Evolutionary conservation across 345 rosid genomes (phyloP), one percentile per base, ranked within the genome.

Genomic region (Aethionema arabicum): DNA sequence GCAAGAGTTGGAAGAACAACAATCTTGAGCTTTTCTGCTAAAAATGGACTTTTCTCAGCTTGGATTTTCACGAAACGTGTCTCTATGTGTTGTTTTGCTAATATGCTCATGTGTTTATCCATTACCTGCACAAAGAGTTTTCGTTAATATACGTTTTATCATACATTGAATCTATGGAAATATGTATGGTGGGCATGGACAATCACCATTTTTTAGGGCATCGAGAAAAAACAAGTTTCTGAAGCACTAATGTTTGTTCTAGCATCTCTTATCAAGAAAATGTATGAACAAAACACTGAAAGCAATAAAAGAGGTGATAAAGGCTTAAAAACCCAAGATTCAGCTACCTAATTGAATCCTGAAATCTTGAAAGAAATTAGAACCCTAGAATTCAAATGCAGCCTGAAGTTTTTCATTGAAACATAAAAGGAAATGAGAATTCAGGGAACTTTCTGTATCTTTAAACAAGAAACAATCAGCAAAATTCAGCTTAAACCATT

Each of bases 31-130:
- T 73, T 86, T 76, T 95, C 99, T 4, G 99, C 85, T 72, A 95
- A 79, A 49, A 90, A 95, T 4, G 98, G 98, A 74, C 96, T 95
- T 76, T 95, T 95, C 86, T 95, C 99, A 0, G 98, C 99, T n/a
- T 90, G 83, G 7, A 90, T 83, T 75, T 88, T 90, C 56, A 88
- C 86, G 68, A 95, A 95, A 21, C 95, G 96, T 3, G 97, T 95
- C 86, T 95, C 99, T 47, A 88, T 72, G 55, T 95, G 98, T 63
- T 83, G 90, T 84, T 88, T 86, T 21, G 98, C 92, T 75, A 95
- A 70, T 74, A 79, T 78, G 48, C 80, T 68, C 89, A 90, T 38
- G 58, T 90, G 98, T 46, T 95, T 90, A 80, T 95, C 97, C 90
- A 95, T 77, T 75, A 95, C 98, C 99, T 95, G 75, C 72, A 74